Evolutionary conservation across 225 moss, liverwort and hornwort species (phyloP).

Genomic region (Physcomitrellopsis africana): DNA sequence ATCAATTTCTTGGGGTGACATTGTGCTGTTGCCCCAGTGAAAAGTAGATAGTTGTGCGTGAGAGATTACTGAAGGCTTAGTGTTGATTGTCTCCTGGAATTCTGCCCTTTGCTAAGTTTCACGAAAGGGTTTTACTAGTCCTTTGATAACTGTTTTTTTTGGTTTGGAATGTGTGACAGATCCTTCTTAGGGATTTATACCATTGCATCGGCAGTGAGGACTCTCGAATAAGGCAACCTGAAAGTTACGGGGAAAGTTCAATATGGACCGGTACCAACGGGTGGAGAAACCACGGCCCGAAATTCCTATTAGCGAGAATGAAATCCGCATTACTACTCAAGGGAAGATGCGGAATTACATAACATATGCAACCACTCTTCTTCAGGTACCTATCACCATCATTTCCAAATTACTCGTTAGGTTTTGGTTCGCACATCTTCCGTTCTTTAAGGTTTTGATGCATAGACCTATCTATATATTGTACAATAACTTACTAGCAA

Average conservation of each 20-base stretch:
- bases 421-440: neutral
- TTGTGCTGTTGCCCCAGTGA: constrained; percentile 7
- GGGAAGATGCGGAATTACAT: constrained; percentile 88
- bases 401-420: neutral
- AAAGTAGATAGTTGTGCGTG: constrained; percentile 1
- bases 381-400: constrained; percentile 45
- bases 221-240: constrained; percentile 13
- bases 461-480: neutral
- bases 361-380: constrained; percentile 78
- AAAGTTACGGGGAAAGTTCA: constrained; percentile 8
- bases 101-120: neutral
- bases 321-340: constrained; percentile 82
- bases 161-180: constrained; percentile 22
- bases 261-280: constrained; percentile 82
- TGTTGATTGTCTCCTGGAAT: constrained; percentile 1
- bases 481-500: neutral
- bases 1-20: constrained; percentile 6
- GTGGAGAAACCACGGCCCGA: constrained; percentile 83
- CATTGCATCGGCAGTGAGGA: constrained; percentile 29
- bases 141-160: constrained; percentile 32
- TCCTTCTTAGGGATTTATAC: constrained; percentile 4
- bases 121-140: constrained; percentile 18
- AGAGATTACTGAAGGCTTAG: constrained; percentile 7
- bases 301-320: constrained; percentile 79
- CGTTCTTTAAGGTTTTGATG: constrained; percentile 8